Base-by-base conservation (phyloP, 2,329 filamentous ascomycete genomes). In the Eutypa lata region DNA sequence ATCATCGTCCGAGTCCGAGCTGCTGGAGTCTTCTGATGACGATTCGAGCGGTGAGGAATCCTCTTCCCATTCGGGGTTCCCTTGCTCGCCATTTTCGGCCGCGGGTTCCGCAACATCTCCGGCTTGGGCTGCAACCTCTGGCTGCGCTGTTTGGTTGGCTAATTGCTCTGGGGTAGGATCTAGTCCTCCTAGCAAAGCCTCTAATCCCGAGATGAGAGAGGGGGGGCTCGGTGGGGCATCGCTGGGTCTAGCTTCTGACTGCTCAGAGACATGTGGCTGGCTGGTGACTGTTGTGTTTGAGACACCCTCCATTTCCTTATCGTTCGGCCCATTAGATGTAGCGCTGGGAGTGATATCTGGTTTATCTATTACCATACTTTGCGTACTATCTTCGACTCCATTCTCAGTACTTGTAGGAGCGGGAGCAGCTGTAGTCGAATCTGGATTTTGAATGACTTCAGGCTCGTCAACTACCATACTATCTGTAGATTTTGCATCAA, bases 31-130 rank as follows among this genome's bases (percentile, higher is more conserved):
- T 45, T 45, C 78, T 0, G 78, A 80, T 0, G 82, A 89, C 6
- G 87, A 89, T 63, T 86, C 83, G 64, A 88, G 88, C 0, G 88
- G 88, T 0, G 87, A 90, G 1, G 88, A 91, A 63, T 93, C 89
- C 7, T 80, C 75, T 66, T 96, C 90, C 90, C 91, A 97, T 69
- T 97, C 92, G 3, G 88, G 86, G 44, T 88, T 77, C 51, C 56
- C 62, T 48, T 57, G 55, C 43, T 55, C 54, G 7, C 22, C 42
- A 22, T 50, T 47, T 14, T 28, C 51, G 38, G 19, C 53, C 24
- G 37, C 26, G 19, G 33, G 38, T 16, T 57, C 57, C n/a, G 57
- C 48, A 19, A 60, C 46, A 16, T 56, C 58, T 28, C 52, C 55
- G 54, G 60, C 51, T 45, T 57, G 50, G 48, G 52, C 50, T 44